Base-by-base conservation (phyloP, 2,329 filamentous ascomycete genomes). In the Botrytis fabae region DNA sequence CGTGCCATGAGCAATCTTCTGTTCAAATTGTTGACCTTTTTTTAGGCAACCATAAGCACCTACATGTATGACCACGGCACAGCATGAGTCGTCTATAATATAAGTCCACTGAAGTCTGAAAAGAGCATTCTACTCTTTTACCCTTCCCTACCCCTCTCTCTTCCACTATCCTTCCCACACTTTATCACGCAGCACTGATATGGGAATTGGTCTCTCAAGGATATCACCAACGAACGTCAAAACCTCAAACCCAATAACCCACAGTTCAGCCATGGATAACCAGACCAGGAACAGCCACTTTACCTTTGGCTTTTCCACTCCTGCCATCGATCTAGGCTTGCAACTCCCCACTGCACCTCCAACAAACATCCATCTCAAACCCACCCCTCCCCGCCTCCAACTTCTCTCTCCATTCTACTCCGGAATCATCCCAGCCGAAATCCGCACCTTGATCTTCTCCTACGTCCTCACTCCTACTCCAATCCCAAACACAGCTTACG, bases 391-490 rank as follows among this genome's bases (percentile, higher is more conserved):
- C 8, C 57, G 28, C 28, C 68, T 46, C 25, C 68, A 70, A 62
- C 20, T 48, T 7, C 57, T 62, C 28, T 48, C 57, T 22, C 46
- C 69, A 16, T 65, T 66, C 46, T 71, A 57, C 18, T 54, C 44
- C 8, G 60, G 69, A 3, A 40, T 51, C n/a, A 38, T 71, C 35
- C 69, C 60, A 18, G 46, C 60, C 14, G 60, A 71, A 71, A 32
- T 71, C 25, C 42, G 69, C 44, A 22, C 35, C 20, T 25, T 71
- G 4, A 71, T 71, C 14, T 66, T 71, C 54, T 38, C 38, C 25
- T 70, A 70, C 42, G 57, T 38, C 2, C 68, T 70, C 40, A 62
- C 54, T n/a, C 57, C 68, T 22, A 46, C 68, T 12, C 38, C 68
- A 10, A 44, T 61, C 28, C 68, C 68, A 46, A 10, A 61, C 22